These are phyloP conservation scores for Candida tunisiensis DNA, from an alignment of 1,139 yeast genomes.

Conservation along the genomic window DNA sequence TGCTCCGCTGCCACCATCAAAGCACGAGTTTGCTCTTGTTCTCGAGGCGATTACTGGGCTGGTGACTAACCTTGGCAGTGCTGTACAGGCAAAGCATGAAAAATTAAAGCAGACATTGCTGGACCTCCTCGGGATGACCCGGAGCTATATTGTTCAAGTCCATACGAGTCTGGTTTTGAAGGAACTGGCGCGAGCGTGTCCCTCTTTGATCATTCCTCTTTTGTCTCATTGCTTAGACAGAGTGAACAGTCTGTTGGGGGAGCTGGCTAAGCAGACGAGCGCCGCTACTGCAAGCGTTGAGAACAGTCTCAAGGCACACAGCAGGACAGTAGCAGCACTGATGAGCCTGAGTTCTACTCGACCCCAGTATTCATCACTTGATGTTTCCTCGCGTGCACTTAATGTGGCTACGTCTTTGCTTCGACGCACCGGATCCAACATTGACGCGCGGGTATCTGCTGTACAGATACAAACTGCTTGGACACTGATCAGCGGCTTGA, in stretches of 20 bases:
- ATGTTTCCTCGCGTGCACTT: conserved; percentile 16
- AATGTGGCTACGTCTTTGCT: conserved; percentile 18
- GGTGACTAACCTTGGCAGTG: conserved; percentile 14
- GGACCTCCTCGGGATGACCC: neutral
- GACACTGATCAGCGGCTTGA: conserved; percentile 62
- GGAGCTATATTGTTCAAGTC: no score
- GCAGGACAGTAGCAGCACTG: conserved; percentile 12
- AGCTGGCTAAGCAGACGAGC: no score
- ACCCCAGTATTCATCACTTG: conserved; percentile 19
- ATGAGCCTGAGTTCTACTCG: conserved; percentile 13
- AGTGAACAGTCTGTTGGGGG: no score
- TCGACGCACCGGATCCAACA: conserved; percentile 13
- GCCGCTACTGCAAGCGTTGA: no score
- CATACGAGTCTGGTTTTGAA: no score
- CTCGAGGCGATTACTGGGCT: conserved; percentile 11
- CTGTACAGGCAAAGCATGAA: conserved; percentile 9
- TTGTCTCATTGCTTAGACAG: no score
- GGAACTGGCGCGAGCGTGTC: no score
- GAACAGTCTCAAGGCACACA: conserved; percentile 12
- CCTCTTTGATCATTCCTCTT: no score
- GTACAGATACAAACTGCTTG: conserved; percentile 33
- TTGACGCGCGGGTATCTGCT: conserved; percentile 13
- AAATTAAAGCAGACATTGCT: no score
- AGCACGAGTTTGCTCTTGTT: conserved; percentile 12
- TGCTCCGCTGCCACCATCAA: conserved; percentile 9